Evolutionary conservation across 345 rosid genomes (phyloP), one percentile per base, ranked within the genome.

Genomic region (Salix suchowensis): DNA sequence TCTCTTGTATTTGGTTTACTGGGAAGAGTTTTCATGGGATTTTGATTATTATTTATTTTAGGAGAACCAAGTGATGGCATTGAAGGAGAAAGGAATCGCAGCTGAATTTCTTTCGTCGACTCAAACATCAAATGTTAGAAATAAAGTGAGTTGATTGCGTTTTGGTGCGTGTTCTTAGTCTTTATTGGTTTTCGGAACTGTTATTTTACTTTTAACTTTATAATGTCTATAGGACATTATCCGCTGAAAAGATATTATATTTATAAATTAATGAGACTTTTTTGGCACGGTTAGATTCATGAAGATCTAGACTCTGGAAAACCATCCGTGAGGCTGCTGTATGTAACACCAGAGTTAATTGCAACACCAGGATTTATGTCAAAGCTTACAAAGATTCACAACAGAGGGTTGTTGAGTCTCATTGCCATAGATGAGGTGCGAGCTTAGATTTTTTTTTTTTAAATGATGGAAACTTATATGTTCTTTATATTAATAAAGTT

Each of bases 351-450:
- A 42, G 99, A 96, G 76, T 37, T 96, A 88, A 86, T 92, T 39
- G 97, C 94, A 23, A 96, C 97, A 0, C 40, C 89, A 30, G 98
- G 94, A 69, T 96, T 93, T 86, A 91, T 89, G 94, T 84, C 89
- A 55, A 93, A 90, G 88, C 88, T 96, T 72, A 86, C 55, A 58
- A 96, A 87, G 82, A 82, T 96, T 69, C 89, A 89, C 83, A 76
- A 86, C n/a, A 88, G 96, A 81, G 99, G 99, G 77, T 86, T 96
- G 77, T 85, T 96, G 84, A 96, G 86, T 84, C 94, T 96, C 65
- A 87, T 96, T 77, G 96, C 99, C 62, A 84, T 96, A 48, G 98
- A 96, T 85, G 99, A 96, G 98, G 99, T 93, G 69, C 75, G 79
- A 36, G 36, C 32, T 65, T 68, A 32, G 7, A 19, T 65, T 30